Evolutionary conservation across 2,329 filamentous ascomycete species (phyloP).

Genomic region (Epichloe sp.): DNA sequence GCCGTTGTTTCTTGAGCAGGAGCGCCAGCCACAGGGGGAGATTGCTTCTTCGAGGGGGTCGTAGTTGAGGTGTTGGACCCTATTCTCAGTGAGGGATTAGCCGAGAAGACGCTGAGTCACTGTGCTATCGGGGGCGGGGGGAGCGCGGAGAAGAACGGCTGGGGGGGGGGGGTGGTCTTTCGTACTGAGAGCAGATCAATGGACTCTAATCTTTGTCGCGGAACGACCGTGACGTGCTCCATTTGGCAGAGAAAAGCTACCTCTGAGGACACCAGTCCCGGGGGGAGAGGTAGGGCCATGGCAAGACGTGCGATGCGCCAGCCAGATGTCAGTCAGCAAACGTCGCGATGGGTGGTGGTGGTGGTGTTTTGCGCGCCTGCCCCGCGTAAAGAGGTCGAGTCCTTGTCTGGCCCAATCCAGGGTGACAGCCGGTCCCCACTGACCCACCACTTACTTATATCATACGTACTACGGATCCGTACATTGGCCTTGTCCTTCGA

Average conservation of each 20-base stretch:
- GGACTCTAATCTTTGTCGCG: slow-evolving; percentile 76
- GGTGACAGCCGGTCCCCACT: no score
- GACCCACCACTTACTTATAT: no score
- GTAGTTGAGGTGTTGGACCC: slow-evolving; percentile 65
- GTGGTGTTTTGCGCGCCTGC: background rate
- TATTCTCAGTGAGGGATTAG: slow-evolving; percentile 21
- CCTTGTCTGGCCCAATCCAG: no score
- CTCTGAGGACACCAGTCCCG: slow-evolving; percentile 65
- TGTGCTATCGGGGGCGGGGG: background rate
- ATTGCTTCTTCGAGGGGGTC: slow-evolving; percentile 66
- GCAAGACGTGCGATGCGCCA: background rate
- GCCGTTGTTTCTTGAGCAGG: slow-evolving; percentile 83
- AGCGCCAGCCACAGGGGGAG: slow-evolving; percentile 91
- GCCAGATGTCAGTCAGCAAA: background rate
- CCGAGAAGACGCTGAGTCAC: background rate
- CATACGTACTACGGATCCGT: no score
- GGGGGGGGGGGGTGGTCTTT: slow-evolving; percentile 13
- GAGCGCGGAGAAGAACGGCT: background rate
- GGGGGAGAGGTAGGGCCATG: slow-evolving; percentile 39
- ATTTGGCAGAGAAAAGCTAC: slow-evolving; percentile 94
- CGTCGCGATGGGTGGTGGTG: background rate
- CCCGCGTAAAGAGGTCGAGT: background rate
- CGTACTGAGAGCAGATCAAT: slow-evolving; percentile 76
- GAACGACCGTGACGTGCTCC: slow-evolving; percentile 87
- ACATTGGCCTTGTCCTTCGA: no score